Base-by-base conservation (phyloP, 768 basidiomycete genomes). In the Rhodotorula diobovata region DNA sequence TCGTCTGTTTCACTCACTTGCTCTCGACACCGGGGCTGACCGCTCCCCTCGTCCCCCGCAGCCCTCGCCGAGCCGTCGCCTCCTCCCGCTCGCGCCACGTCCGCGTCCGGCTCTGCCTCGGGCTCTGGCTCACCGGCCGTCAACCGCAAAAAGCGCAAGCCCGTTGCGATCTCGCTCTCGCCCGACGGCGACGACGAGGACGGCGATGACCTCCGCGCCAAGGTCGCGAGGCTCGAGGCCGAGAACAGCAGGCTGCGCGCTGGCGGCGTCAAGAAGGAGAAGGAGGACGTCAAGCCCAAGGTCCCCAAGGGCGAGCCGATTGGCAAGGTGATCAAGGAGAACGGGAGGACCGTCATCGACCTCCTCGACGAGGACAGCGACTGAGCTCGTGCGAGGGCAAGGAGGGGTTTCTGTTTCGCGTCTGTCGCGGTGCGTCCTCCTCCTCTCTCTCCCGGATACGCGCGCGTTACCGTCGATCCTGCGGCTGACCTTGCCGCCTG, bases 261-360 rank as follows among this genome's bases (percentile, higher is more conserved):
- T 20, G 21, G 34, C 34, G 55, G 6, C 34, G 55, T 56, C 35
- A 56, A 56, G 55, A 18, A 11, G 25, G 37, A 57, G 25, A 34
- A n/a, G 18, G 57, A 4, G 12, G 57, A 35, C 39, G 41, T 43
- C 58, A 60, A 51, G 55, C 53, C 23, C n/a, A 45, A 41, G 55
- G 54, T 62, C 54, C n/a, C n/a, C n/a, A 50, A 62, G 54, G 20
- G 30, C 18, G 63, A 64, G 54, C 41, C 41, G 30, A 50, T 34
- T n/a, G 50, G 34, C 66, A 69, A 63, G 61, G 35, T 59, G 50
- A 55, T 34, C 66, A 55, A 55, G 50, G 61, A 66, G 48, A 63
- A 59, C 21, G 62, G 45, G 4, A 30, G n/a, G 56, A 10, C 63
- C 8, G 70, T 59, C n/a, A 35, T 72, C 39, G 59, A 51, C 55